Conservation (phyloP, 805 yeast genomes). For the Tetrapisispora arboricola region DNA sequence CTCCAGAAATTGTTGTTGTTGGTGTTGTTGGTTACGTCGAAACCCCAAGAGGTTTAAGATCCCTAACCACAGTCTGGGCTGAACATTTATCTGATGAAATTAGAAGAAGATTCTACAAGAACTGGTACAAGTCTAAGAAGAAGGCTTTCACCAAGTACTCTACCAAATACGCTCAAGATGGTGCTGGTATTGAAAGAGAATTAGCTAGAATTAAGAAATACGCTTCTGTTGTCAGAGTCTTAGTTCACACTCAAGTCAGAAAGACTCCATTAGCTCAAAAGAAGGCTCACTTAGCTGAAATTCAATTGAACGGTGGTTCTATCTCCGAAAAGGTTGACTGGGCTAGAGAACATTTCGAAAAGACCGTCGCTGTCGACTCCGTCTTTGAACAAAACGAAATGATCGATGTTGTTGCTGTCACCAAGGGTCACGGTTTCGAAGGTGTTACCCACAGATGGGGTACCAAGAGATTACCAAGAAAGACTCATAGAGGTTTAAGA, state of each 20-base stretch:
- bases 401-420: slow-evolving; percentile 97
- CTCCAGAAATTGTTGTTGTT: slow-evolving; percentile 97
- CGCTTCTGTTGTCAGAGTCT: slow-evolving; percentile 97
- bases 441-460: slow-evolving; percentile 99
- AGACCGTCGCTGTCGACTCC: slow-evolving; percentile 90
- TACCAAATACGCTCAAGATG: slow-evolving; percentile 90
- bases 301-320: slow-evolving; percentile 99
- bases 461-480: slow-evolving; percentile 99
- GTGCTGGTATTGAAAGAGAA: slow-evolving; percentile 85
- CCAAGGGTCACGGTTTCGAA: slow-evolving; percentile 99
- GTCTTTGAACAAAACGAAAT: slow-evolving; percentile 98
- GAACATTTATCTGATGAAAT: slow-evolving; percentile 99
- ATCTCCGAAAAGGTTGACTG: slow-evolving; percentile 93
- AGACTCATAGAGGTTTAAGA: slow-evolving; percentile 99
- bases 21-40: slow-evolving; percentile 99
- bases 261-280: slow-evolving; percentile 98
- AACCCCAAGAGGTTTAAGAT: slow-evolving; percentile 99
- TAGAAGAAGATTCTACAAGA: slow-evolving; percentile 99
- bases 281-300: slow-evolving; percentile 99
- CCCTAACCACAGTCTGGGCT: slow-evolving; percentile 99
- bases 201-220: slow-evolving; percentile 97
- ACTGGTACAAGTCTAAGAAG: slow-evolving; percentile 99
- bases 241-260: slow-evolving; percentile 98
- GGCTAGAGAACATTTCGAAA: slow-evolving; percentile 98
- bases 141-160: slow-evolving; percentile 99